Conservation (phyloP, 2,329 filamentous ascomycete genomes). For the Hymenoscyphus scutula region DNA sequence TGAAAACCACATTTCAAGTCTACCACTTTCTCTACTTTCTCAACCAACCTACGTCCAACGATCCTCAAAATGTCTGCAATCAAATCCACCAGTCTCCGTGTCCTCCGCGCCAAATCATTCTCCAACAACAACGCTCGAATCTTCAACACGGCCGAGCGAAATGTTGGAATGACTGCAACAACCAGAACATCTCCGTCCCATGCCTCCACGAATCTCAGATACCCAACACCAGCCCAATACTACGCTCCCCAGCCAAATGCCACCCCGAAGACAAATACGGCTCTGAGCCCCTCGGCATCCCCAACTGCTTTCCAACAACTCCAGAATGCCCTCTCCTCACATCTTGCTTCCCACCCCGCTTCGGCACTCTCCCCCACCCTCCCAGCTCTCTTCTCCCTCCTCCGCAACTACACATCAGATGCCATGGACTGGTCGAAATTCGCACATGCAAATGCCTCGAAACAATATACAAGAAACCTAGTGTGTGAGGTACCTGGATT, state of each 20-base stretch:
- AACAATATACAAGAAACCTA: constrained; percentile 82
- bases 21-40: neutral
- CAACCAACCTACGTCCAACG: neutral
- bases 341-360: constrained; percentile 4
- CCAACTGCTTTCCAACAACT: constrained; percentile 1
- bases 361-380: constrained; percentile 16
- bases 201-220: neutral
- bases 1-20: neutral
- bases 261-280: neutral
- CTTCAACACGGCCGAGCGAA: constrained; percentile 15
- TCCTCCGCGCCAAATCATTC: constrained; percentile 16
- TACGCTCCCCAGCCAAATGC: constrained; percentile 9
- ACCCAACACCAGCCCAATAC: neutral
- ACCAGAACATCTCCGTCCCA: constrained; percentile 14
- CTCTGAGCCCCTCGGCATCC: neutral
- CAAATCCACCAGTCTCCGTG: constrained; percentile 20
- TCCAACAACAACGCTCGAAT: constrained; percentile 13
- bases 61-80: constrained; percentile 20
- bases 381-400: constrained; percentile 21
- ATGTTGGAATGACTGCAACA: constrained; percentile 18
- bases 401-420: constrained; percentile 27
- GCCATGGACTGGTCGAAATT: constrained; percentile 65
- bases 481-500: constrained; percentile 82
- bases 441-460: constrained; percentile 64
- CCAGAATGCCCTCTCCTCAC: constrained; percentile 1